Evolutionary conservation across 371 early-diverging fungal species (phyloP), one percentile per base, ranked within the genome.

Genomic region (Synchytrium microbalum): DNA sequence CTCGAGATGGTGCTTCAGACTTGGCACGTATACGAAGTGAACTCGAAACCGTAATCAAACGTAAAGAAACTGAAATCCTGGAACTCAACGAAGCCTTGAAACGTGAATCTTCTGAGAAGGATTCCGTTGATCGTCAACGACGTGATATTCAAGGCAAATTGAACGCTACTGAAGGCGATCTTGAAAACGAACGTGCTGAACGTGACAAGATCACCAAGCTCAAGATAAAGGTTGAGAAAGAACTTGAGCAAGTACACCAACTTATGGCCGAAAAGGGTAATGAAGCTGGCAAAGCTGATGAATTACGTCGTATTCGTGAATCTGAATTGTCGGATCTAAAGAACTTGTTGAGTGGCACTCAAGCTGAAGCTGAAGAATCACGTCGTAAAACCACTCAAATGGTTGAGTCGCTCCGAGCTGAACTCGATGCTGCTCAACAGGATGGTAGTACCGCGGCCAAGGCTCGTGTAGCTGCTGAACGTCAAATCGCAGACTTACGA

Each of bases 241-340:
- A 90, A 58, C 69, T 91, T 10, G 79, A 76, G 27, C 79, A 82
- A 62, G 65, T 87, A 25, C 79, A 78, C 10, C 75, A 72, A 29
- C 65, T 86, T n/a, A 73, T 90, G 24, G 88, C 88, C 67, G 85
- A 85, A 58, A 88, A 88, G 75, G 87, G 83, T 38, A 88, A 83
- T 24, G 86, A 88, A 62, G 88, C 85, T 68, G 81, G 80, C 63
- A 86, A 84, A 67, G 84, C 87, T 63, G 71, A 69, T 0, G 91
- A 90, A 68, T 69, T 86, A 30, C 81, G 86, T 2, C 75, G 82
- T n/a, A 70, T 87, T 66, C 84, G 90, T n/a, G 92, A 91, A 70
- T 68, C 75, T n/a, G 93, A 92, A 73, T 72, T 91, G 58, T 62
- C 72, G 0, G 78, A 81, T 54, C 75, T 89, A 58, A 85, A 84